Percentiles rank a stretch among this genome's conserved stretches.
These are phyloP conservation scores for Gastrolobium bilobum DNA, from an alignment of 306 rosid species.

Conservation along the genomic window DNA sequence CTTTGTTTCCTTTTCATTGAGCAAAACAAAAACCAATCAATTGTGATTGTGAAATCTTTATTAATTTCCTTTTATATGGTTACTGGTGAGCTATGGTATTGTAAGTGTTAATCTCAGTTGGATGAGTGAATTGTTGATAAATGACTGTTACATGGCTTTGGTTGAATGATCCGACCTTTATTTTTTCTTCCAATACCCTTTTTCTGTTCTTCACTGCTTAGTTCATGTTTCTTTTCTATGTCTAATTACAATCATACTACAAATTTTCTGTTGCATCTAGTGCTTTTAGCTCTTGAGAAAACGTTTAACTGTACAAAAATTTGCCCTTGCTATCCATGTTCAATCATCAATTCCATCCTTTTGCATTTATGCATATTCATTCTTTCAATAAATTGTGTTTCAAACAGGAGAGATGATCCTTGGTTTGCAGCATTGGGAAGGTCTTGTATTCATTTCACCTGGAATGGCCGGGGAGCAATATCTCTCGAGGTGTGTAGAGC, in stretches of 20 bases:
- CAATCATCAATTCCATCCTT: not conserved
- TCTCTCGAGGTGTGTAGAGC: conserved; percentile 79
- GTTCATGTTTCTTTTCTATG: conserved; percentile 29
- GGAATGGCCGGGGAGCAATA: conserved; percentile 88
- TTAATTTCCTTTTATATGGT: conserved; percentile 9
- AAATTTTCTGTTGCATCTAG: not conserved
- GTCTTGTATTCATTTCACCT: conserved; percentile 91
- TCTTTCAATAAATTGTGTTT: conserved; percentile 31
- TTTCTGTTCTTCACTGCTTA: not conserved
- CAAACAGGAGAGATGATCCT: conserved; percentile 84
- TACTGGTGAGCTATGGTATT: not conserved
- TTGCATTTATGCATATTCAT: conserved; percentile 18
- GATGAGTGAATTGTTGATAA: conserved; percentile 20
- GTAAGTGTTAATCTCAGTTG: not conserved
- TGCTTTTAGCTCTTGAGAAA: conserved; percentile 7
- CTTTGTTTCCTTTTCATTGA: not conserved
- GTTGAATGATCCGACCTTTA: not conserved
- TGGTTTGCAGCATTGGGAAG: conserved; percentile 95
- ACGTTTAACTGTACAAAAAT: not conserved
- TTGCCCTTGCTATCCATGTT: conserved; percentile 1
- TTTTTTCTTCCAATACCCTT: not conserved
- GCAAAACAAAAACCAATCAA: not conserved
- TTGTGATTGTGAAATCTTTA: not conserved
- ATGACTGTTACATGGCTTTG: not conserved
- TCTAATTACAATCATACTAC: conserved; percentile 30